Base-by-base conservation (phyloP, 108 stramenopile genomes). In the Cylindrotheca fusiformis region DNA sequence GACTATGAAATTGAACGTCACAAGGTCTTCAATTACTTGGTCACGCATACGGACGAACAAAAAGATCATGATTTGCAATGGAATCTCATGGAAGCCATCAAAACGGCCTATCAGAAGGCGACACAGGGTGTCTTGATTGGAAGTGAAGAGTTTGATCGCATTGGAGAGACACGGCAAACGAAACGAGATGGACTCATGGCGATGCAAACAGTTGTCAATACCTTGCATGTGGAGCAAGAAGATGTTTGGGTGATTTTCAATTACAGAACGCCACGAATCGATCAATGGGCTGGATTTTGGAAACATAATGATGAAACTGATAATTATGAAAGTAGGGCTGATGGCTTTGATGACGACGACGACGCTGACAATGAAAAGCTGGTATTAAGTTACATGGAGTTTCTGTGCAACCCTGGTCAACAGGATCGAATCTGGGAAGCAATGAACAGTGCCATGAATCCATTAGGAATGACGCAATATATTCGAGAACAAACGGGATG, bases 271-370 rank as follows among this genome's bases (percentile, higher is more conserved):
- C 69, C 69, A 18, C 60, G 69, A 25, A 28, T 52, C 0, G 69
- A 69, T 36, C 69, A 69, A 47, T 69, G 69, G 69, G 28, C 47
- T 10, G 54, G 58, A 8, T 52, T 61, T 17, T 69, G 46, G 46
- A 53, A 58, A 41, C 36, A 51, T 45, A 45, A 22, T 2, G 55
- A 46, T 3, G 31, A 29, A 18, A 36, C 23, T 20, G 48, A 49
- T 27, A 19, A 50, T 26, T 68, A 68, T 21, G 24, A 58, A 51
- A n/a, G n/a, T n/a, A n/a, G n/a, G n/a, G n/a, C n/a, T n/a, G n/a
- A n/a, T n/a, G 58, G 46, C 26, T 59, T 36, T 19, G 21, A 45
- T 59, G 30, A 27, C 20, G 54, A 28, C 4, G 22, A 55, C n/a
- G n/a, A 59, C 19, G 32, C 21, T 22, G 5, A 32, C 41, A 45